A percentile compares a stretch with the other conserved stretches of the same genome.
Evolutionary conservation across 208 protist genomes (phyloP).

Genomic region (Leishmania arabica): DNA sequence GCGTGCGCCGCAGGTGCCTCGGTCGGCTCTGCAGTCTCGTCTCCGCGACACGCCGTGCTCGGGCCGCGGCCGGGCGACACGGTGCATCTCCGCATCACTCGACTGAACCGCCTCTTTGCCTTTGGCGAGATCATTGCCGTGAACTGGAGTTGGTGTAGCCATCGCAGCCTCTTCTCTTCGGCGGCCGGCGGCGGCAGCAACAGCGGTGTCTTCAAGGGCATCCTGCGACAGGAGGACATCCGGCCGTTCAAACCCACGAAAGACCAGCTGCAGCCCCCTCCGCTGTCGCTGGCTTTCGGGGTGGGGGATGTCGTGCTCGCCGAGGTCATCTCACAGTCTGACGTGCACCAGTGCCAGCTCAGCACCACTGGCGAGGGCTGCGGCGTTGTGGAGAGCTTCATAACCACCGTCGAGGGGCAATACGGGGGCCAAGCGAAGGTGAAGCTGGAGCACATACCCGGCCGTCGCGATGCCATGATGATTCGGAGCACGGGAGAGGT

Average conservation of each 20-base stretch:
- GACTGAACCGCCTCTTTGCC: constrained; percentile 52
- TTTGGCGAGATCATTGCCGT: constrained; percentile 80
- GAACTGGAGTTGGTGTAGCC: constrained; percentile 62
- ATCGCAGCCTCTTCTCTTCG: constrained; percentile 18
- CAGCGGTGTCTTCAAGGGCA: constrained; percentile 54
- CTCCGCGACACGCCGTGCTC: constrained; percentile 24
- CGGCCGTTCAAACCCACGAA: constrained; percentile 60
- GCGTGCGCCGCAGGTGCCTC: background rate
- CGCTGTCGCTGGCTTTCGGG: constrained; percentile 53
- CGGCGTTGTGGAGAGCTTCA: constrained; percentile 60
- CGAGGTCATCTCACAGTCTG: constrained; percentile 80
- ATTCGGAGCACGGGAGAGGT: constrained; percentile 36
- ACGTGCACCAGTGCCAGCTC: constrained; percentile 79
- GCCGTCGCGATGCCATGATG: constrained; percentile 61
- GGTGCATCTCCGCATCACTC: constrained; percentile 66
- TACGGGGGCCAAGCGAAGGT: constrained; percentile 16
- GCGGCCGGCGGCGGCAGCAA: background rate
- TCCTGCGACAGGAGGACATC: constrained; percentile 76
- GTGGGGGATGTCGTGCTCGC: constrained; percentile 71
- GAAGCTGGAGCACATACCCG: constrained; percentile 54
- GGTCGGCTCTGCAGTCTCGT: background rate
- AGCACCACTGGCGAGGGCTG: constrained; percentile 56
- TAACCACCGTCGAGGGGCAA: constrained; percentile 8
- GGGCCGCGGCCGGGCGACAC: constrained; percentile 62
- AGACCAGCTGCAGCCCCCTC: constrained; percentile 55